Percentiles rank a stretch among this genome's conserved stretches.
Evolutionary conservation across 495 filamentous ascomycete species (phyloP).

Genomic region (Daldinia bambusicola): DNA sequence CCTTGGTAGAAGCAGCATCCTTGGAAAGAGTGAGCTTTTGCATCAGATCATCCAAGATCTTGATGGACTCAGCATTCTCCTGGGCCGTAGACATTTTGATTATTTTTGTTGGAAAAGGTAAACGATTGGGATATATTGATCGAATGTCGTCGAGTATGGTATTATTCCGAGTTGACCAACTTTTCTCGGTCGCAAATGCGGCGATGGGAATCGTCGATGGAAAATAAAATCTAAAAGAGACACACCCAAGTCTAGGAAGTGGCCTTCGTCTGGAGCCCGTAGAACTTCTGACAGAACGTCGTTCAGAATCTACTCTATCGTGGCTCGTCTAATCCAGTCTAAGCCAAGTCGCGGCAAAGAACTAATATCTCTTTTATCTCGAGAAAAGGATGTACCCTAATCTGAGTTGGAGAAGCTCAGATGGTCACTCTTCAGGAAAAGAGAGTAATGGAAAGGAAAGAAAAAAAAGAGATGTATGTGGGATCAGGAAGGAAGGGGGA

Average conservation of each 20-base stretch:
- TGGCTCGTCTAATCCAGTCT: constrained; percentile 37
- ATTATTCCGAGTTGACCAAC: background rate
- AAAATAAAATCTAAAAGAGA: constrained; percentile 18
- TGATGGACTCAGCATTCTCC: constrained; percentile 62
- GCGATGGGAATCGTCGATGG: background rate
- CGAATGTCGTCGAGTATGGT: constrained; percentile 8
- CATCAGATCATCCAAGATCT: constrained; percentile 64
- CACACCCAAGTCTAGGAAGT: constrained; percentile 22
- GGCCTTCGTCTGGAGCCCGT: constrained; percentile 20
- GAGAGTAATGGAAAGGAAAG: constrained; percentile 35
- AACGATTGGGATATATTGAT: constrained; percentile 15
- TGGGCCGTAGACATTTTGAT: constrained; percentile 46
- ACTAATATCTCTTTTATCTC: constrained; percentile 23
- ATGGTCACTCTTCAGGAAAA: constrained; percentile 40
- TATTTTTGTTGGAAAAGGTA: background rate
- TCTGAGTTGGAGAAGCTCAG: constrained; percentile 44
- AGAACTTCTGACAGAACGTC: constrained; percentile 29
- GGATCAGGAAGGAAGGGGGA: constrained; percentile 23
- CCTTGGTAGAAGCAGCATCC: constrained; percentile 61
- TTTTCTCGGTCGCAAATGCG: constrained; percentile 18
- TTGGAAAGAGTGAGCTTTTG: constrained; percentile 64
- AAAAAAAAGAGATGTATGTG: constrained; percentile 24
- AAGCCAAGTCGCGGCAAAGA: constrained; percentile 32
- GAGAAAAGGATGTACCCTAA: constrained; percentile 29
- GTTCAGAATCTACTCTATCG: constrained; percentile 43